phyloP scores from a whole-genome alignment of 202 grass and related monocot genomes.

The Bolboschoenoplectus hybrid region DNA sequence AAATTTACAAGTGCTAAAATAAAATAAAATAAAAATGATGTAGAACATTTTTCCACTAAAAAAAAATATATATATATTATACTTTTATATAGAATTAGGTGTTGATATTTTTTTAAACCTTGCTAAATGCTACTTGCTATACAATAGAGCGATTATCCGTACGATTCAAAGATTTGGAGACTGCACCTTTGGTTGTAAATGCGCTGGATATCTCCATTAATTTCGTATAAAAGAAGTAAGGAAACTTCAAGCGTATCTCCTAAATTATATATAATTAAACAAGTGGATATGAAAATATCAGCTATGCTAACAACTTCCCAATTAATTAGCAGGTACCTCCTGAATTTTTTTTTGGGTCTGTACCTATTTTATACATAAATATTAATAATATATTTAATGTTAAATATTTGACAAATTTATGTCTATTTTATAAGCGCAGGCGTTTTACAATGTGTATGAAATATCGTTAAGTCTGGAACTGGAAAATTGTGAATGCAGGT shows the following conservation, averaged over 20 bases:
- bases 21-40: neutral
- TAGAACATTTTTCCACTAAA: neutral
- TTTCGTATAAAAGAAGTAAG: neutral
- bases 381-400: no score
- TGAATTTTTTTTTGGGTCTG: no score
- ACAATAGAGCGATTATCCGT: neutral
- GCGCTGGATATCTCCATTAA: conserved; percentile 22
- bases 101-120: no score
- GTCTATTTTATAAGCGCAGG: no score
- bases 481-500: no score
- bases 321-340: neutral
- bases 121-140: neutral
- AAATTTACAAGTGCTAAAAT: neutral
- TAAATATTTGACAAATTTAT: no score
- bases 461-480: no score
- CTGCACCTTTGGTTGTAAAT: neutral
- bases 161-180: neutral
- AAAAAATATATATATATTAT: no score
- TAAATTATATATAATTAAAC: neutral
- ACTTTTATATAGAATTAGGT: no score
- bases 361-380: no score
- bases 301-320: neutral
- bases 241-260: conserved; percentile 17
- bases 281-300: neutral
- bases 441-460: no score